Base-by-base conservation (phyloP, 495 filamentous ascomycete genomes). In the Sordaria brevicollis region DNA sequence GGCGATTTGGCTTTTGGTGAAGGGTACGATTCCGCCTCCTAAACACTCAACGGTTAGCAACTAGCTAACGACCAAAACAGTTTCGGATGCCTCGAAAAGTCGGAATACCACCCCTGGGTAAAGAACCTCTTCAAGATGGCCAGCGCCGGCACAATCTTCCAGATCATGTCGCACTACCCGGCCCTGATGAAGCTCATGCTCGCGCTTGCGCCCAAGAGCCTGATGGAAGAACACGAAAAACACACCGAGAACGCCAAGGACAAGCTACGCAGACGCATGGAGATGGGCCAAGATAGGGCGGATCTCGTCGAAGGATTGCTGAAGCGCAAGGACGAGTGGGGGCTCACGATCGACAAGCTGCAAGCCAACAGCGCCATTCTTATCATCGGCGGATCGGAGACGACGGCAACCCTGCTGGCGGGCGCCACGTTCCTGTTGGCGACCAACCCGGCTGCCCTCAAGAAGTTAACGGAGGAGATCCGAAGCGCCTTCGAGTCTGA, bases 1-100 rank as follows among this genome's bases (percentile, higher is more conserved):
- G 87, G 87, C 3, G 86, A 89, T 71, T 77, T 90, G 35, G 82
- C 83, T 15, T 89, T 89, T 78, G 87, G 86, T 1, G 82, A 89
- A 70, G 71, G 77, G 68, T 76, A 37, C 21, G 71, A 68, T 29
- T 3, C 19, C 34, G 36, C 36, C 0, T 17, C 37, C 17, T 11
- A 25, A n/a, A n/a, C 9, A 5, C 11, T 49, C 4, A 5, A 21
- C 41, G 21, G 41, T 49, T 19, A 49, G 41, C 41, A 49, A 49
- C 19, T n/a, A 17, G 68, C 65, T 72, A 39, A 69, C 37, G 19
- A 19, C 11, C n/a, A 10, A 10, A 19, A 65, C 37, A 79, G 81
- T 21, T 90, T 91, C 67, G 82, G 81, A 15, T 86, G 85, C 43
- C 74, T 90, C 10, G 74, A 85, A 29, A 78, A 75, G 10, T 78